phyloP scores from a whole-genome alignment of 2,329 filamentous ascomycete genomes.

The Scedosporium apiospermum region DNA sequence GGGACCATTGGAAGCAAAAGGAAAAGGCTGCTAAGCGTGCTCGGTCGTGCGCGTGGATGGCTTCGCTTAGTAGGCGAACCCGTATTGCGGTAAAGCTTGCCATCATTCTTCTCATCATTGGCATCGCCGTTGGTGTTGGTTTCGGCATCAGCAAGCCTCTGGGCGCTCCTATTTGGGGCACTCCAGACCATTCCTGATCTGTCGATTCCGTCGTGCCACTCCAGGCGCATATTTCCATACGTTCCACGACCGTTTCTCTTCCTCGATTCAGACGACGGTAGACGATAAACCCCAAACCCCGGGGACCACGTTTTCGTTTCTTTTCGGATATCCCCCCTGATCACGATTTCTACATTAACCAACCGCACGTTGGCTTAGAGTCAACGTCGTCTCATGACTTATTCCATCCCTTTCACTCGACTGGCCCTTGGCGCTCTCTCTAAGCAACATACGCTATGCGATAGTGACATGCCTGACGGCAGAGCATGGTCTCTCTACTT shows the following conservation, averaged over 20 bases:
- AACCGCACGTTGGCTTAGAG: no score
- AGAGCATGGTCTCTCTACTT: not conserved
- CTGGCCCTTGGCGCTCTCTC: not conserved
- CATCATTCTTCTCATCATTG: conserved; percentile 41
- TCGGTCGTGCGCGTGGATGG: conserved; percentile 42
- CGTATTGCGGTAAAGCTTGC: conserved; percentile 45
- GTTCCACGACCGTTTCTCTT: not conserved
- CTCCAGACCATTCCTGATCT: conserved; percentile 4
- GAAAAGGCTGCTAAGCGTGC: conserved; percentile 44
- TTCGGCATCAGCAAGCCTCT: conserved; percentile 53
- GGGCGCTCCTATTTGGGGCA: conserved; percentile 48
- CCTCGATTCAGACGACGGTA: not conserved
- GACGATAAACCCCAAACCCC: not conserved
- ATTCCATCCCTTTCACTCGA: not conserved
- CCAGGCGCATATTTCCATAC: not conserved
- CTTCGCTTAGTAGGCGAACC: conserved; percentile 42
- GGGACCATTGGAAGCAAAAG: conserved; percentile 50
- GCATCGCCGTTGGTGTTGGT: conserved; percentile 45
- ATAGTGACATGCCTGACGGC: not conserved
- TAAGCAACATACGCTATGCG: not conserved
- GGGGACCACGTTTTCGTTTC: not conserved
- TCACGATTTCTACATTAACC: not conserved
- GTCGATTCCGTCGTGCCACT: not conserved
- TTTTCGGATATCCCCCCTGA: not conserved
- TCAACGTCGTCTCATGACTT: not conserved